phyloP scores from a whole-genome alignment of 2,329 filamentous ascomycete species.

The Fusarium liriodendri region DNA sequence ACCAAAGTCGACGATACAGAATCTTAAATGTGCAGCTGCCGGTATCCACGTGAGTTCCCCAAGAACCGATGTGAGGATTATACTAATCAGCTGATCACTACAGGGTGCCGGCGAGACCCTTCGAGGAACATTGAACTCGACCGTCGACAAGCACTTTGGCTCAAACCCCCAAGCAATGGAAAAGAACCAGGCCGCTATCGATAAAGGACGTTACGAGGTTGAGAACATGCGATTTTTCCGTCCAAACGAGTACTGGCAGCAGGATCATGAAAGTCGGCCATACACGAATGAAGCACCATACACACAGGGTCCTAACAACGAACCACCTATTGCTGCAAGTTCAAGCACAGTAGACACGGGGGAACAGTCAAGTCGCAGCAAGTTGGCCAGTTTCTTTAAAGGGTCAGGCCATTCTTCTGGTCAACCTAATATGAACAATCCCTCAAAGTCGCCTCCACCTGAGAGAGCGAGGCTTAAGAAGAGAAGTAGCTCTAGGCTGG shows the following conservation, averaged over 20 bases:
- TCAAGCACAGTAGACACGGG: constrained; percentile 16
- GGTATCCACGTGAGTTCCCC: constrained; percentile 33
- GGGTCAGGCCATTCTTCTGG: background rate
- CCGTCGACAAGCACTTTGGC: constrained; percentile 35
- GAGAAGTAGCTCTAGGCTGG: constrained; percentile 33
- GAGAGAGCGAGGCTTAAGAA: constrained; percentile 38
- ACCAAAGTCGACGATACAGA: constrained; percentile 34
- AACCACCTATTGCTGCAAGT: constrained; percentile 1
- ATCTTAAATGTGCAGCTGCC: constrained; percentile 37
- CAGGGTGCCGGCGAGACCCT: constrained; percentile 42
- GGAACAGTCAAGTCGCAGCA: constrained; percentile 21
- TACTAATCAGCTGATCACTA: background rate
- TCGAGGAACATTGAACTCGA: constrained; percentile 40
- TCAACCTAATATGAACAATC: background rate
- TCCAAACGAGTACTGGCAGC: constrained; percentile 23
- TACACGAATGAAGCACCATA: constrained; percentile 2
- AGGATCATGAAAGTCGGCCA: background rate
- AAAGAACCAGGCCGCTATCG: constrained; percentile 39
- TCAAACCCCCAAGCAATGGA: constrained; percentile 18
- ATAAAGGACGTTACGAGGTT: constrained; percentile 40
- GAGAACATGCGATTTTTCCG: constrained; percentile 39
- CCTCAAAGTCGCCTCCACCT: background rate
- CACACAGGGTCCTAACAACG: background rate
- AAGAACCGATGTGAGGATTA: no score
- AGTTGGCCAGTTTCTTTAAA: constrained; percentile 29